Percentiles rank a stretch among this genome's conserved stretches.
phyloP scores from a whole-genome alignment of 495 filamentous ascomycete species.

The Neurospora sp. region DNA sequence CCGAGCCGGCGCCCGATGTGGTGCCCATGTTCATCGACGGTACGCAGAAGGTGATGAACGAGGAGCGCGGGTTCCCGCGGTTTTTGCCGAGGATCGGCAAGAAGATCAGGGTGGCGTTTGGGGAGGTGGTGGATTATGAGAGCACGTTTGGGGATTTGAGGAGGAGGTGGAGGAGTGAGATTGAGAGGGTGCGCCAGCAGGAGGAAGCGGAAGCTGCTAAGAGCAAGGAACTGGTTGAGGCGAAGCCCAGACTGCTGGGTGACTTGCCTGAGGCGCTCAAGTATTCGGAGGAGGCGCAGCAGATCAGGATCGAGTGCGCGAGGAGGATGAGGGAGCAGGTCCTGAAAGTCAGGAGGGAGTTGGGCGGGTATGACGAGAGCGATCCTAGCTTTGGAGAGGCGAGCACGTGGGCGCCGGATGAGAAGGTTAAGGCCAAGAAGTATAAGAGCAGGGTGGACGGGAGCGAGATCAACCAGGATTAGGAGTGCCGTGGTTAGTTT shows the following conservation, averaged over 20 bases:
- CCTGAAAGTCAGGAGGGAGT: conserved; percentile 55
- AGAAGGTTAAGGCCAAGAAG: conserved; percentile 21
- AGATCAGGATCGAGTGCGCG: conserved; percentile 74
- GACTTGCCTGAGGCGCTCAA: conserved; percentile 34
- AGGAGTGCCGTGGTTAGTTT: neutral
- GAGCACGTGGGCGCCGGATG: conserved; percentile 35
- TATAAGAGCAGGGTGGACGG: conserved; percentile 39
- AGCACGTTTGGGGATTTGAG: conserved; percentile 56
- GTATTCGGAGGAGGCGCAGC: conserved; percentile 60
- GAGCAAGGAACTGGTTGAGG: too few relatives aligned
- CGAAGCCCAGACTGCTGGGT: neutral
- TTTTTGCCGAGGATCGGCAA: conserved; percentile 70
- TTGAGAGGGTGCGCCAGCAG: conserved; percentile 11
- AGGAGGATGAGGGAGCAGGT: conserved; percentile 68
- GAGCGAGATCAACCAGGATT: conserved; percentile 33
- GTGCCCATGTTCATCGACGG: conserved; percentile 94
- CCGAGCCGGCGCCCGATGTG: conserved; percentile 69
- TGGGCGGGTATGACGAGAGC: conserved; percentile 64
- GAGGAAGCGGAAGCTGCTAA: neutral
- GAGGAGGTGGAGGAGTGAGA: conserved; percentile 55
- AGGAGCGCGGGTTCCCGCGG: conserved; percentile 65
- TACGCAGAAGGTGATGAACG: conserved; percentile 73
- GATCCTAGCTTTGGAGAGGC: conserved; percentile 42
- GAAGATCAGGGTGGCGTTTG: conserved; percentile 63
- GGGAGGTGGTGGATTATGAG: conserved; percentile 50